These are phyloP conservation scores for Inonotus hispidus DNA, from an alignment of 1,284 basidiomycete genomes.

Conservation along the genomic window DNA sequence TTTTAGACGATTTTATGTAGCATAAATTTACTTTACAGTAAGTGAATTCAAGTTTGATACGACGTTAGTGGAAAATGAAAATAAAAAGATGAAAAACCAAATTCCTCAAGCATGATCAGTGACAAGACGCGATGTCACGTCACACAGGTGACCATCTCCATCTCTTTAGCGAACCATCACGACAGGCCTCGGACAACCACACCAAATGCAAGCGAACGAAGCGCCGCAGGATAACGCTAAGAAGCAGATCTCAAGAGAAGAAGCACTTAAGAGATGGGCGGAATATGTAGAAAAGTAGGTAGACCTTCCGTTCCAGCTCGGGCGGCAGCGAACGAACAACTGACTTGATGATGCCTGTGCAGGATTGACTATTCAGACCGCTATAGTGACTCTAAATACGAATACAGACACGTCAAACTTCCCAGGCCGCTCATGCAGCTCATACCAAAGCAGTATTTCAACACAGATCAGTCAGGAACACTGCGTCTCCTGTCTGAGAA, in stretches of 20 bases:
- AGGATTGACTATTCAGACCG: constrained; percentile 84
- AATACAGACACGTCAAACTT: constrained; percentile 90
- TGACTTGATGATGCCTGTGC: constrained; percentile 1
- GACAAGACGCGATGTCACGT: constrained; percentile 1
- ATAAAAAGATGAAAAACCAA: background rate
- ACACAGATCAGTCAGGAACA: constrained; percentile 70
- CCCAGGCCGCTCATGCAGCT: constrained; percentile 86
- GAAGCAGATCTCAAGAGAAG: constrained; percentile 9
- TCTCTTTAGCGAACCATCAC: constrained; percentile 4
- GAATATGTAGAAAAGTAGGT: constrained; percentile 52
- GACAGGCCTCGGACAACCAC: background rate
- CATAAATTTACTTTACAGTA: no score
- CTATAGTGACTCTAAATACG: constrained; percentile 76
- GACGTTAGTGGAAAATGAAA: no score
- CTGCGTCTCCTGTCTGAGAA: constrained; percentile 79
- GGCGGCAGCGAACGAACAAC: background rate
- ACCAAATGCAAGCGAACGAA: constrained; percentile 1
- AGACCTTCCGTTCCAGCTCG: background rate
- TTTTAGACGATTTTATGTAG: no score
- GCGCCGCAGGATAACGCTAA: background rate
- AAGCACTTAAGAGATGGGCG: constrained; percentile 25
- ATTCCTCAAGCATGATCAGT: background rate
- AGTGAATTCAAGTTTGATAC: no score
- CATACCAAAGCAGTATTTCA: constrained; percentile 80
- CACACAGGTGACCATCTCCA: background rate